phyloP scores from a whole-genome alignment of 805 yeast genomes.

The Ogataea methylovora region DNA sequence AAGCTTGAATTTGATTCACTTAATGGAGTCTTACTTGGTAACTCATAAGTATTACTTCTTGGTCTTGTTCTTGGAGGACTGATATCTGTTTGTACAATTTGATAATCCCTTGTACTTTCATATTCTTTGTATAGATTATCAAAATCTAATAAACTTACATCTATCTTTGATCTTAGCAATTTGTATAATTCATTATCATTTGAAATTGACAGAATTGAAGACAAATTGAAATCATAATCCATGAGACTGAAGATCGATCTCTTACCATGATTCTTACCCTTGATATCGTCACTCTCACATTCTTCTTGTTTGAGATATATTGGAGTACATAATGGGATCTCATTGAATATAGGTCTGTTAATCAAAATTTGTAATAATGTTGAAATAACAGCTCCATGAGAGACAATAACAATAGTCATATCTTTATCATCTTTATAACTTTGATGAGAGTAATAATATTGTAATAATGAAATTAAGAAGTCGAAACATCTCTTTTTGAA shows the following conservation, averaged over 20 bases:
- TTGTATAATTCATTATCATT: constrained; percentile 19
- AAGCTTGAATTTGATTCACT: constrained; percentile 7
- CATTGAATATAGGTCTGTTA: constrained; percentile 30
- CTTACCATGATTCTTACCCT: constrained; percentile 1
- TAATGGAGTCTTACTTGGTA: constrained; percentile 7
- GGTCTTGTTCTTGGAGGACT: constrained; percentile 8
- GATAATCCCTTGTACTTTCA: not conserved
- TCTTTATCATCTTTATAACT: constrained; percentile 20
- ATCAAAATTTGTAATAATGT: constrained; percentile 29
- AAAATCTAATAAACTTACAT: constrained; percentile 18
- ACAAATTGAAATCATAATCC: constrained; percentile 27
- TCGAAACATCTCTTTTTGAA: constrained; percentile 28
- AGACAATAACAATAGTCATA: constrained; percentile 25
- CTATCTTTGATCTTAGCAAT: constrained; percentile 17
- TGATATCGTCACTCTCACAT: no score
- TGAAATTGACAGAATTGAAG: constrained; percentile 16
- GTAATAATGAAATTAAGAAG: constrained; percentile 26
- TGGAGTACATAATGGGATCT: constrained; percentile 31
- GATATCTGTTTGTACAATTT: not conserved
- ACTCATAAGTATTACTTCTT: constrained; percentile 23
- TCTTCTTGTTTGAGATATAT: constrained; percentile 23
- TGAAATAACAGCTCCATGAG: constrained; percentile 39
- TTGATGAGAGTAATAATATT: constrained; percentile 20
- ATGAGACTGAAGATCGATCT: constrained; percentile 20
- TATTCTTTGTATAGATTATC: constrained; percentile 17